Evolutionary conservation across 768 basidiomycete genomes (phyloP).

Genomic region (Kwoniella botswanensis): DNA sequence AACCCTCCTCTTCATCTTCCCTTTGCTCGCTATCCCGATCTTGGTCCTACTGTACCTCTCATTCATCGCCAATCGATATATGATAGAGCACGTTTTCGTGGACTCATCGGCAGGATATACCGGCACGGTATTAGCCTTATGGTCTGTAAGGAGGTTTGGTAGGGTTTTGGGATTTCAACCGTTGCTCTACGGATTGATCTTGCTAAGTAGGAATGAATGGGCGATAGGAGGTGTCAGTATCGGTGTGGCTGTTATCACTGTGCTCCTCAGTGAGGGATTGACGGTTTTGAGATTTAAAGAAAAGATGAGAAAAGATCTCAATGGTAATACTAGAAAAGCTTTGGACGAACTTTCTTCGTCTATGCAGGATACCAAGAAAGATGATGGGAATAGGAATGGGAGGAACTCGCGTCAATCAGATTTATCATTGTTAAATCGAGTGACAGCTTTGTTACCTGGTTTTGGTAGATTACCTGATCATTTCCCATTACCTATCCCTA

Average conservation of each 20-base stretch:
- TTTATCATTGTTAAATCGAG: slow-evolving; percentile 27
- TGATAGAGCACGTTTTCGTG: slow-evolving; percentile 77
- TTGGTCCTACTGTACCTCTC: slow-evolving; percentile 65
- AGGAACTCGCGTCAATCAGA: slow-evolving; percentile 62
- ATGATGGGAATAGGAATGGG: slow-evolving; percentile 60
- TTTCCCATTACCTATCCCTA: slow-evolving; percentile 61
- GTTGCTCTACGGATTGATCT: slow-evolving; percentile 72
- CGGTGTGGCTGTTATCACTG: slow-evolving; percentile 63
- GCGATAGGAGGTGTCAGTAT: slow-evolving; percentile 71
- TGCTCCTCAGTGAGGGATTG: slow-evolving; percentile 70
- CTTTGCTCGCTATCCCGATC: slow-evolving; percentile 74
- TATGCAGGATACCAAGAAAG: slow-evolving; percentile 14
- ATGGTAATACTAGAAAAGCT: background rate
- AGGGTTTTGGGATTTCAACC: slow-evolving; percentile 76
- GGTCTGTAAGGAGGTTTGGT: slow-evolving; percentile 74
- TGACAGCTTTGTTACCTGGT: slow-evolving; percentile 67
- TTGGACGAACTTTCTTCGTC: slow-evolving; percentile 11
- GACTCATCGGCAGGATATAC: slow-evolving; percentile 71
- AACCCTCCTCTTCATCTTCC: slow-evolving; percentile 75
- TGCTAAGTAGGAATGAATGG: slow-evolving; percentile 72
- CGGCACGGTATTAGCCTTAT: slow-evolving; percentile 64
- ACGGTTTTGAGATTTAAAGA: slow-evolving; percentile 54
- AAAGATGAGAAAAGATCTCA: slow-evolving; percentile 2
- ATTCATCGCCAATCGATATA: slow-evolving; percentile 71
- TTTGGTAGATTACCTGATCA: slow-evolving; percentile 61